Evolutionary conservation across 805 yeast species (phyloP).

Genomic region (Lipomyces oligophaga): DNA sequence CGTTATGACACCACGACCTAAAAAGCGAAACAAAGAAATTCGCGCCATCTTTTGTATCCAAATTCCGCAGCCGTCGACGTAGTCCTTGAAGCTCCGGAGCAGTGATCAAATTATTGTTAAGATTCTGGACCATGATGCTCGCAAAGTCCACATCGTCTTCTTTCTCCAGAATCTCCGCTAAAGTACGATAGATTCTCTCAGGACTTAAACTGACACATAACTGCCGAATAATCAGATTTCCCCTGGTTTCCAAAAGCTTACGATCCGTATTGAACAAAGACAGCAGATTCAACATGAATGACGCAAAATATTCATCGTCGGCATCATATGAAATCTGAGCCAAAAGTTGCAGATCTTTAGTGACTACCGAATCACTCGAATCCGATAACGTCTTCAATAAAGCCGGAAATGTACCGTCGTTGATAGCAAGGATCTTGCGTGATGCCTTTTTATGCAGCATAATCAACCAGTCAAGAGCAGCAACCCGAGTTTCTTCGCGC

Average conservation of each 20-base stretch:
- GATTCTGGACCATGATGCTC: conserved; percentile 76
- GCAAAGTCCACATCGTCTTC: conserved; percentile 66
- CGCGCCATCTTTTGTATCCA: conserved; percentile 63
- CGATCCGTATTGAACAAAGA: conserved; percentile 67
- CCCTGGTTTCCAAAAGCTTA: conserved; percentile 61
- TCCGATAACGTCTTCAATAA: conserved; percentile 67
- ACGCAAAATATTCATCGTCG: conserved; percentile 69
- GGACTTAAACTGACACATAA: conserved; percentile 77
- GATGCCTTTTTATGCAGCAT: conserved; percentile 73
- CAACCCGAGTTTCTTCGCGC: conserved; percentile 75
- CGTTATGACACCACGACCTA: conserved; percentile 86
- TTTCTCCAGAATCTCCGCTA: conserved; percentile 67
- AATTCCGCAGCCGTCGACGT: conserved; percentile 60
- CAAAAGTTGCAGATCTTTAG: conserved; percentile 64
- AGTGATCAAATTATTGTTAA: conserved; percentile 79
- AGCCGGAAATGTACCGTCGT: conserved; percentile 67
- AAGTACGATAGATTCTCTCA: conserved; percentile 73
- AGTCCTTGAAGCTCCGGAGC: conserved; percentile 73
- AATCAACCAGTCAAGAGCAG: conserved; percentile 85
- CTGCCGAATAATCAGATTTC: conserved; percentile 80
- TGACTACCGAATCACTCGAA: conserved; percentile 74
- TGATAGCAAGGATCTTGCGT: conserved; percentile 44
- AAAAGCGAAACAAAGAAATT: conserved; percentile 70
- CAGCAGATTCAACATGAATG: conserved; percentile 68
- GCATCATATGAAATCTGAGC: conserved; percentile 69